Percentiles rank a stretch among this genome's conserved stretches.
These are phyloP conservation scores for Passiflora organensis DNA, from an alignment of 345 rosid species.

Conservation along the genomic window DNA sequence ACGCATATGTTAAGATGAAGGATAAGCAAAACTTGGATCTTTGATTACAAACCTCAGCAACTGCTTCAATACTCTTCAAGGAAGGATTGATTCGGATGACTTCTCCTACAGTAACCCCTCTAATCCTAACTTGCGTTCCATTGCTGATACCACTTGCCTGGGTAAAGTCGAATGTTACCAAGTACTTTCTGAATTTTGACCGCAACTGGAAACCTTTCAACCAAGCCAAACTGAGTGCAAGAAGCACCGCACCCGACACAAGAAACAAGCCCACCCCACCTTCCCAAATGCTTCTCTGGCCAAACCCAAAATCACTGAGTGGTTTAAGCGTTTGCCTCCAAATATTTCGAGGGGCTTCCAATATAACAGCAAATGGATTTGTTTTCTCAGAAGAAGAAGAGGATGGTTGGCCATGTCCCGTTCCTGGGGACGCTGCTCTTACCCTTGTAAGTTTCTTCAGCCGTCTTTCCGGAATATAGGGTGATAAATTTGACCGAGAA, in stretches of 20 bases:
- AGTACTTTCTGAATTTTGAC: slow-evolving; percentile 75
- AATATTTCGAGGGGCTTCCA: slow-evolving; percentile 59
- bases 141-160: slow-evolving; percentile 89
- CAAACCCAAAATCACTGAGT: slow-evolving; percentile 87
- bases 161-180: slow-evolving; percentile 71
- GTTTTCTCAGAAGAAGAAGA: slow-evolving; percentile 36
- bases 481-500: slow-evolving; percentile 35
- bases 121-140: slow-evolving; percentile 90
- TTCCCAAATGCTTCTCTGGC: slow-evolving; percentile 91
- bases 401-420: slow-evolving; percentile 41
- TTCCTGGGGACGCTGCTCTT: slow-evolving; percentile 52
- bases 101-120: slow-evolving; percentile 92
- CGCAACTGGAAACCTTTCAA: slow-evolving; percentile 75
- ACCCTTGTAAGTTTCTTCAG: slow-evolving; percentile 27
- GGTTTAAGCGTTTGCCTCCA: slow-evolving; percentile 87
- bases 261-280: slow-evolving; percentile 97
- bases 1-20: neutral
- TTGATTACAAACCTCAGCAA: slow-evolving; percentile 63
- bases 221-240: slow-evolving; percentile 92
- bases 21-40: slow-evolving; percentile 1
- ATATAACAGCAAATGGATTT: slow-evolving; percentile 52
- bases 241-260: slow-evolving; percentile 75
- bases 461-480: slow-evolving; percentile 49
- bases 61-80: slow-evolving; percentile 79
- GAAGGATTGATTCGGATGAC: slow-evolving; percentile 89